phyloP scores from a whole-genome alignment of 805 yeast genomes.

The Ogataea paradorogensis region DNA sequence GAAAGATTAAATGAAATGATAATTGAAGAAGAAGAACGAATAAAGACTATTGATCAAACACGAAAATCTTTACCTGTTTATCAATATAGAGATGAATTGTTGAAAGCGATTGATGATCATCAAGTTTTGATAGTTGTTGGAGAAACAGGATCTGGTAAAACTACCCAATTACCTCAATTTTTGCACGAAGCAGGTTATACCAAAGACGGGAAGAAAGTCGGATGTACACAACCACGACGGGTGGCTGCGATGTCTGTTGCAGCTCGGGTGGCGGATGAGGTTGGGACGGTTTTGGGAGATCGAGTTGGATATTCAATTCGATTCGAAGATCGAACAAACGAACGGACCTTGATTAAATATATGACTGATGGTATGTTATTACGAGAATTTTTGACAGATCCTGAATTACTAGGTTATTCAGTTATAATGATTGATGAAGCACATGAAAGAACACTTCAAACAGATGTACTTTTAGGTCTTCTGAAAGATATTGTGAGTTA shows the following conservation, averaged over 20 bases:
- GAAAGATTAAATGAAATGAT: conserved; percentile 29
- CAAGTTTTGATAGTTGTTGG: conserved; percentile 87
- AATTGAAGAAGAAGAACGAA: conserved; percentile 36
- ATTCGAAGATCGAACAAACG: conserved; percentile 75
- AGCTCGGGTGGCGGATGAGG: conserved; percentile 85
- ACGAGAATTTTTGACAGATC: conserved; percentile 78
- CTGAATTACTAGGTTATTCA: conserved; percentile 63
- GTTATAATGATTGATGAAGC: conserved; percentile 96
- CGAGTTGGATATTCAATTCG: conserved; percentile 88
- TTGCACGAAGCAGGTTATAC: conserved; percentile 80
- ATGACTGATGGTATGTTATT: conserved; percentile 95
- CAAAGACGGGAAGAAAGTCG: conserved; percentile 52
- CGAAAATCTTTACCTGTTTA: conserved; percentile 76
- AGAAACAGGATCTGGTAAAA: conserved; percentile 96
- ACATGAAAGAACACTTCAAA: conserved; percentile 91
- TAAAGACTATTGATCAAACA: conserved; percentile 44
- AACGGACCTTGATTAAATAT: conserved; percentile 73
- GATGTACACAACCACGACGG: conserved; percentile 92
- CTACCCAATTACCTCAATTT: conserved; percentile 90
- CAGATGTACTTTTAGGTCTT: conserved; percentile 78
- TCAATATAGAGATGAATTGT: conserved; percentile 54
- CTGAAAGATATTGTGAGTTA: conserved; percentile 63
- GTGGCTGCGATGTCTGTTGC: conserved; percentile 96
- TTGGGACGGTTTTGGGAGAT: conserved; percentile 73
- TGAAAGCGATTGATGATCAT: conserved; percentile 55